These are phyloP conservation scores for Fibroporia radiculosa DNA, from an alignment of 768 basidiomycete species.

Conservation along the genomic window DNA sequence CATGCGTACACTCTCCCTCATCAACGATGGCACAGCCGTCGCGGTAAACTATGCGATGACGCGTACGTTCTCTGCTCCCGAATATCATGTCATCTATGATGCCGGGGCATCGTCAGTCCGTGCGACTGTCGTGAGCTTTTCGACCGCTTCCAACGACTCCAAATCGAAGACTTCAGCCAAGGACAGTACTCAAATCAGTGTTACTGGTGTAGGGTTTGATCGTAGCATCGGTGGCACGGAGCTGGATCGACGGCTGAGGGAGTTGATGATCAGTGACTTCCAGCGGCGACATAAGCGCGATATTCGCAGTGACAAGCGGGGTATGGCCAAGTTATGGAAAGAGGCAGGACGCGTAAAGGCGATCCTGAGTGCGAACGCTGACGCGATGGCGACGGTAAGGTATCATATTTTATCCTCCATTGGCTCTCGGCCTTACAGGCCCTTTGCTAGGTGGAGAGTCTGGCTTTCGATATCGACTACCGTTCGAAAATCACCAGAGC, in stretches of 20 bases:
- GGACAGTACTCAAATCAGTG: slow-evolving; percentile 61
- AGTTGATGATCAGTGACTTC: slow-evolving; percentile 73
- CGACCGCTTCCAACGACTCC: slow-evolving; percentile 35
- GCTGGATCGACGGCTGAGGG: slow-evolving; percentile 75
- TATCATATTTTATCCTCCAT: slow-evolving; percentile 3
- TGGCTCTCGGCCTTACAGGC: slow-evolving; percentile 1
- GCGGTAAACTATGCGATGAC: slow-evolving; percentile 99
- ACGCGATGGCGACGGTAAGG: slow-evolving; percentile 64
- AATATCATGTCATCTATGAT: slow-evolving; percentile 90
- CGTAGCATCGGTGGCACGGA: slow-evolving; percentile 71
- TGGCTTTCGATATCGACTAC: slow-evolving; percentile 90
- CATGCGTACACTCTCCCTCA: slow-evolving; percentile 69
- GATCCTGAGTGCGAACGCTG: slow-evolving; percentile 88
- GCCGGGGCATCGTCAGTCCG: slow-evolving; percentile 80
- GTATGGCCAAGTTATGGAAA: slow-evolving; percentile 91
- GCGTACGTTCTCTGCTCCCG: slow-evolving; percentile 67
- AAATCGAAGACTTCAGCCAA: slow-evolving; percentile 38
- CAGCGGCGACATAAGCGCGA: slow-evolving; percentile 61
- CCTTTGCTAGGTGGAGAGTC: slow-evolving; percentile 72
- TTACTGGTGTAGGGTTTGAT: slow-evolving; percentile 81
- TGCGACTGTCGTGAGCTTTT: slow-evolving; percentile 71
- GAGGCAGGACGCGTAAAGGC: slow-evolving; percentile 89
- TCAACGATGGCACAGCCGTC: slow-evolving; percentile 93
- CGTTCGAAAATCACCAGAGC: slow-evolving; percentile 67
- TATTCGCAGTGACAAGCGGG: slow-evolving; percentile 66